Evolutionary conservation across 2,329 filamentous ascomycete species (phyloP).

Genomic region (Penicillium janthinellum): DNA sequence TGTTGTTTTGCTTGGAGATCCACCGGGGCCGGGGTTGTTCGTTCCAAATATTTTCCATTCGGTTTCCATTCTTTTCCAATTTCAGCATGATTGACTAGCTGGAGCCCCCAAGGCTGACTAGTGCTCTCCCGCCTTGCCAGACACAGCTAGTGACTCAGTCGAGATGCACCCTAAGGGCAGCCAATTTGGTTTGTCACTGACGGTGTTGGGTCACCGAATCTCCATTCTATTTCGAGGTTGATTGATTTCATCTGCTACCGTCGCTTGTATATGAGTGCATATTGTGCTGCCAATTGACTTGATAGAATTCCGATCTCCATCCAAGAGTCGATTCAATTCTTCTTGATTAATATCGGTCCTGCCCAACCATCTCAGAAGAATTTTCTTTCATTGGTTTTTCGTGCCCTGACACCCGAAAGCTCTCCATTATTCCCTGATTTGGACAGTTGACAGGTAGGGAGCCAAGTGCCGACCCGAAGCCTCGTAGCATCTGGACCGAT

Average conservation of each 20-base stretch:
- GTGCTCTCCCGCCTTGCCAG: background rate
- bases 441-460: background rate
- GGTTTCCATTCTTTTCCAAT: conserved; percentile 5
- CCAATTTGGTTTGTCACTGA: background rate
- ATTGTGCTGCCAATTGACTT: background rate
- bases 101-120: background rate
- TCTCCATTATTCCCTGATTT: background rate
- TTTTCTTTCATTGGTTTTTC: background rate
- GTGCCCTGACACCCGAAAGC: background rate
- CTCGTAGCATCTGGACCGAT: conserved; percentile 3
- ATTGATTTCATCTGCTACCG: background rate
- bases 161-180: too few relatives aligned
- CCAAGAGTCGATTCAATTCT: background rate
- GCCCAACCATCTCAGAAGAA: background rate
- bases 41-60: conserved; percentile 12
- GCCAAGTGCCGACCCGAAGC: conserved; percentile 2
- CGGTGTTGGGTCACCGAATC: background rate
- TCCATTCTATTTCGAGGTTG: background rate
- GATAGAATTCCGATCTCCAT: background rate
- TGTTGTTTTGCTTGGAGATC: conserved; percentile 5
- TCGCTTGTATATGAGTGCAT: background rate
- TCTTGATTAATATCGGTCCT: background rate
- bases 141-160: background rate
- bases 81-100: background rate
- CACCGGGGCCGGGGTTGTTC: conserved; percentile 17